phyloP scores from a whole-genome alignment of 2,329 filamentous ascomycete species.

The Sordariomycetes sp. region DNA sequence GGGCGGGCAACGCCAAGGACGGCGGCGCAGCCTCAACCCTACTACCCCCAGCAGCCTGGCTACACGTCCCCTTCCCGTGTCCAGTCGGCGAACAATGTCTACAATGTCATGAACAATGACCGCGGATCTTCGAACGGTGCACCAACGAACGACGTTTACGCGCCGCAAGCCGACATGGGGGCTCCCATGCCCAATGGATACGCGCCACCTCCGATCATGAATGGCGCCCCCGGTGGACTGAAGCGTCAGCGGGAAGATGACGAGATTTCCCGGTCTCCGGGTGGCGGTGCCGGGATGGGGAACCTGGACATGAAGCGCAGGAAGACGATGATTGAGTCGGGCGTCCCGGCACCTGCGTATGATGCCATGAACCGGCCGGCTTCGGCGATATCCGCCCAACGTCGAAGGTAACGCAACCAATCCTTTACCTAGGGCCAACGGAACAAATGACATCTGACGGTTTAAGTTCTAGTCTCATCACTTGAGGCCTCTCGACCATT shows the following conservation, averaged over 20 bases:
- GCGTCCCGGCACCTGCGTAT: conserved; percentile 37
- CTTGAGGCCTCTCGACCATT: conserved; percentile 1
- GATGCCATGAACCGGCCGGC: conserved; percentile 37
- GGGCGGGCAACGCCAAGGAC: conserved; percentile 81
- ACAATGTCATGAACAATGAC: conserved; percentile 81
- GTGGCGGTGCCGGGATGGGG: conserved; percentile 26
- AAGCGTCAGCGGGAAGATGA: conserved; percentile 50
- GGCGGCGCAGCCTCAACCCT: conserved; percentile 57
- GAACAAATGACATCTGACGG: conserved; percentile 4
- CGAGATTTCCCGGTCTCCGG: conserved; percentile 47
- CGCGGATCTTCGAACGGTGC: conserved; percentile 51
- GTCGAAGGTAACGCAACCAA: conserved; percentile 21
- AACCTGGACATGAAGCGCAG: conserved; percentile 62
- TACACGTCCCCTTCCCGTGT: conserved; percentile 74
- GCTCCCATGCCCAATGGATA: conserved; percentile 55
- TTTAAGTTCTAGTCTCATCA: conserved; percentile 7
- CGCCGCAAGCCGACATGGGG: conserved; percentile 22
- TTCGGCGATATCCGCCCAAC: conserved; percentile 29
- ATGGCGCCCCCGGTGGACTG: conserved; percentile 39
- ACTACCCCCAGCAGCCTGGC: conserved; percentile 57
- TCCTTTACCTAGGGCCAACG: conserved; percentile 1
- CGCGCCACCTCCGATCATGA: conserved; percentile 52
- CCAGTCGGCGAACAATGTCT: conserved; percentile 64
- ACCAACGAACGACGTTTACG: conserved; percentile 58
- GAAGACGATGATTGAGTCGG: conserved; percentile 60